Percentiles rank a stretch among this genome's conserved stretches.
Conservation (phyloP, 257 asterid species). For the Fraxinus excelsior region DNA sequence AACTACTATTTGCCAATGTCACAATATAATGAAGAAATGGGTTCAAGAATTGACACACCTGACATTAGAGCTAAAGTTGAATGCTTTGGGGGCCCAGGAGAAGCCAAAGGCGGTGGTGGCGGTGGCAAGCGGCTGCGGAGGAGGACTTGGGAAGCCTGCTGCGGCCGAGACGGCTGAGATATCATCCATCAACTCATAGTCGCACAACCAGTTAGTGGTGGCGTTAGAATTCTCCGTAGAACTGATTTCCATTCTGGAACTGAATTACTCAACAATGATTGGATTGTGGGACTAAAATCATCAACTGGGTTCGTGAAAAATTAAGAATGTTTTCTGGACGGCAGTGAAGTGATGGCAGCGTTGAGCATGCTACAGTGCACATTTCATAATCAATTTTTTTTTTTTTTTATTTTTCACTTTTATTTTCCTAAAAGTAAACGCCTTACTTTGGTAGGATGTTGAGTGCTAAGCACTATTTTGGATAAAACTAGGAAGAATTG, state of each 20-base stretch:
- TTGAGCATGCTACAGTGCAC: conserved; percentile 11
- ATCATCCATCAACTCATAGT: conserved; percentile 34
- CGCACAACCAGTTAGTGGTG: conserved; percentile 31
- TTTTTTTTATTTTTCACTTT: neutral
- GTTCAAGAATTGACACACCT: conserved; percentile 14
- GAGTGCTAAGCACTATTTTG: neutral
- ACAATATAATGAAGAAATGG: neutral
- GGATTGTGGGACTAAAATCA: neutral
- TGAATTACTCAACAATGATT: neutral
- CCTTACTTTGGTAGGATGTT: neutral
- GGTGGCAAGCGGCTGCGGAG: conserved; percentile 15
- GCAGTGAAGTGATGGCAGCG: conserved; percentile 15
- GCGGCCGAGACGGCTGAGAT: conserved; percentile 22
- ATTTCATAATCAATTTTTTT: neutral
- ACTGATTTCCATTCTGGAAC: conserved; percentile 21
- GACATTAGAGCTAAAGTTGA: conserved; percentile 18
- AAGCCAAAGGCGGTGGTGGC: conserved; percentile 16
- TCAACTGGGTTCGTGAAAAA: neutral
- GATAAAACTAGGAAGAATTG: neutral
- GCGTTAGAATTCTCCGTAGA: conserved; percentile 1
- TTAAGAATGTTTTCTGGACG: conserved; percentile 6
- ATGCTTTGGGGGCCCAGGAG: conserved; percentile 25
- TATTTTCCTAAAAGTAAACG: neutral
- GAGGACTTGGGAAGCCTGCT: neutral
- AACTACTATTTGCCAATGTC: neutral